phyloP scores from a whole-genome alignment of 1,139 yeast species.

The Yamadazyma diddensiae region DNA sequence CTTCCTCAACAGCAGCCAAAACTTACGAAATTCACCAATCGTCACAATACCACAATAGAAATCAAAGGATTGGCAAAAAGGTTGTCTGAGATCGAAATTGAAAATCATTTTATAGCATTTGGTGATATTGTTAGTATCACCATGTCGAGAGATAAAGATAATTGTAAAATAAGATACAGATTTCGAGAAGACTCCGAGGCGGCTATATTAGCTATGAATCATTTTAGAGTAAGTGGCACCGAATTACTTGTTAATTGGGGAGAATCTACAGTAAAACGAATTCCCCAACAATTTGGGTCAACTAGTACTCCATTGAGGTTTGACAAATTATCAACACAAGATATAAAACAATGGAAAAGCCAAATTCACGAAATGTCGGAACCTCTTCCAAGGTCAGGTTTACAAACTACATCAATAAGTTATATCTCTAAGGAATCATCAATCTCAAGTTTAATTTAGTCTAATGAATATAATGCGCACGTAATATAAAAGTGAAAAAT shows the following conservation, averaged over 20 bases:
- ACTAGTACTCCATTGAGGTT: conserved; percentile 15
- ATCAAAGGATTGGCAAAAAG: conserved; percentile 28
- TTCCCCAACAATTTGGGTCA: conserved; percentile 1
- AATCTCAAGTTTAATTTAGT: background rate
- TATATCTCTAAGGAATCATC: background rate
- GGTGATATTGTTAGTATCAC: conserved; percentile 33
- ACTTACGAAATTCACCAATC: conserved; percentile 31
- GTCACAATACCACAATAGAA: conserved; percentile 31
- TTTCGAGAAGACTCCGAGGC: conserved; percentile 35
- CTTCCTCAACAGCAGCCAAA: conserved; percentile 35
- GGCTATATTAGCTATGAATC: conserved; percentile 34
- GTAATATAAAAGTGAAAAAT: background rate
- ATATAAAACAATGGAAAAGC: conserved; percentile 11
- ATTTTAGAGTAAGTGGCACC: conserved; percentile 28
- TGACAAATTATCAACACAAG: conserved; percentile 16
- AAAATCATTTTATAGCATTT: conserved; percentile 27
- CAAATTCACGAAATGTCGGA: conserved; percentile 13
- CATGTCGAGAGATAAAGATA: conserved; percentile 19
- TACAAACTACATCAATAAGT: no score
- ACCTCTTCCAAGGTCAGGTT: no score
- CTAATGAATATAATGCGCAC: background rate
- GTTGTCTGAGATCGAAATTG: conserved; percentile 30
- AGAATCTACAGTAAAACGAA: conserved; percentile 7
- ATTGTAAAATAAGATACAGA: conserved; percentile 27
- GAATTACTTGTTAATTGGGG: conserved; percentile 37